Conservation (phyloP, 345 rosid genomes). For the Iberis pinnata region DNA sequence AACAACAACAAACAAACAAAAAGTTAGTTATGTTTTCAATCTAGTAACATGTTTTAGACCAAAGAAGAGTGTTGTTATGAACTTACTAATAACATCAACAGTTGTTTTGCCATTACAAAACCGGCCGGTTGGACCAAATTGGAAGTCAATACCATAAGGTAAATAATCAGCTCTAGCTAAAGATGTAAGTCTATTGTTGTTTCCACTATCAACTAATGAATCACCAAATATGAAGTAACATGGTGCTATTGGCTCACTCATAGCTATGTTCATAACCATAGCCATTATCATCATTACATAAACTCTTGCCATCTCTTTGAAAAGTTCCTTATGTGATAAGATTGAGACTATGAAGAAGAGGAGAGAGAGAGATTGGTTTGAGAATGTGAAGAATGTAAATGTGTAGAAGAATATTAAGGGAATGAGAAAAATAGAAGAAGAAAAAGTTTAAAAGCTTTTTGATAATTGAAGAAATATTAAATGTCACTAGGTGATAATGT, state of each 20-base stretch:
- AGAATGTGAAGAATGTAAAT: slow-evolving; percentile 28
- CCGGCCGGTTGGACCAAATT: slow-evolving; percentile 62
- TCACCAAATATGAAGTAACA: slow-evolving; percentile 80
- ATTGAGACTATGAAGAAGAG: slow-evolving; percentile 2
- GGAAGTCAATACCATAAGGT: slow-evolving; percentile 84
- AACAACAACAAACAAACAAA: neutral
- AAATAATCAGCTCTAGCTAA: slow-evolving; percentile 63
- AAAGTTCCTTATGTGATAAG: neutral
- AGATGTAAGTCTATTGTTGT: slow-evolving; percentile 56
- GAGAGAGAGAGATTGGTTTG: slow-evolving; percentile 17
- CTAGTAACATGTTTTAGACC: neutral
- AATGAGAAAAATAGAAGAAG: slow-evolving; percentile 14
- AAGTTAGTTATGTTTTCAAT: neutral
- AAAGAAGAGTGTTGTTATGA: slow-evolving; percentile 4
- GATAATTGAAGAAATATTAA: slow-evolving; percentile 24
- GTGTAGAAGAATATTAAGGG: slow-evolving; percentile 15
- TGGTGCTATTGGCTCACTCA: slow-evolving; percentile 52
- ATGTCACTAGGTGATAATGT: slow-evolving; percentile 24
- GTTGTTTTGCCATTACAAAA: slow-evolving; percentile 74
- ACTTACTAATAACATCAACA: slow-evolving; percentile 62
- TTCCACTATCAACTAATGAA: slow-evolving; percentile 79
- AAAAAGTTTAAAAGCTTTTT: neutral
- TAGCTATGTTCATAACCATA: slow-evolving; percentile 23
- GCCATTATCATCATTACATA: slow-evolving; percentile 12
- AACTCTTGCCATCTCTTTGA: slow-evolving; percentile 20